Evolutionary conservation across 2,329 filamentous ascomycete species (phyloP), one percentile per base, ranked within the genome.

Genomic region (Elsinoe necatrix): DNA sequence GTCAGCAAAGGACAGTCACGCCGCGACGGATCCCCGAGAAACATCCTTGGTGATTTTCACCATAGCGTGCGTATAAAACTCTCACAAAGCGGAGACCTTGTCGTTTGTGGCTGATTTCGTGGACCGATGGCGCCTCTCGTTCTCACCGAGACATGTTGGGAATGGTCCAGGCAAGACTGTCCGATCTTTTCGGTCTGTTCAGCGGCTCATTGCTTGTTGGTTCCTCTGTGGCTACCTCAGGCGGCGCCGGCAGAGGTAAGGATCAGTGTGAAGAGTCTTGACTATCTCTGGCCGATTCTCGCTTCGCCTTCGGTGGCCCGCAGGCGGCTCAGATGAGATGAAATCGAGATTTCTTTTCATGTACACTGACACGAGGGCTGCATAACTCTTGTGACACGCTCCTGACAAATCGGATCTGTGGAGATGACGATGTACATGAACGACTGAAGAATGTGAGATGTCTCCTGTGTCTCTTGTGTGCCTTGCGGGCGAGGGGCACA

Each of bases 61-160:
- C 31, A 52, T 31, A 31, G 48, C 48, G 48, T 52, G 48, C 31
- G 48, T 27, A 25, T 52, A 52, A 37, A 37, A 34, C 7, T 18
- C 20, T 16, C 18, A 34, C 9, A 9, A 52, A 52, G 48, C 48
- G 48, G 48, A 52, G 48, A 52, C 8, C 18, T 4, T 7, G n/a
- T 35, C 48, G 29, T 37, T 39, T 52, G 48, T 52, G 48, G 48
- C 48, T 52, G 48, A 52, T 25, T 39, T 52, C 48, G 20, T 23
- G 48, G 48, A 52, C 31, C 21, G 39, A 52, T n/a, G 45, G 45
- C 45, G 45, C 25, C 45, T 50, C 16, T 37, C 34, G 34, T 37
- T 45, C 41, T 20, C 41, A 23, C 34, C 34, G 34, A 37, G 34
- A 37, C 34, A 25, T 45, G 41, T 45, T 45, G 41, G 41, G 41